These are phyloP conservation scores for Pseudomonodictys pantanalensis DNA, from an alignment of 495 filamentous ascomycete species.

Conservation along the genomic window DNA sequence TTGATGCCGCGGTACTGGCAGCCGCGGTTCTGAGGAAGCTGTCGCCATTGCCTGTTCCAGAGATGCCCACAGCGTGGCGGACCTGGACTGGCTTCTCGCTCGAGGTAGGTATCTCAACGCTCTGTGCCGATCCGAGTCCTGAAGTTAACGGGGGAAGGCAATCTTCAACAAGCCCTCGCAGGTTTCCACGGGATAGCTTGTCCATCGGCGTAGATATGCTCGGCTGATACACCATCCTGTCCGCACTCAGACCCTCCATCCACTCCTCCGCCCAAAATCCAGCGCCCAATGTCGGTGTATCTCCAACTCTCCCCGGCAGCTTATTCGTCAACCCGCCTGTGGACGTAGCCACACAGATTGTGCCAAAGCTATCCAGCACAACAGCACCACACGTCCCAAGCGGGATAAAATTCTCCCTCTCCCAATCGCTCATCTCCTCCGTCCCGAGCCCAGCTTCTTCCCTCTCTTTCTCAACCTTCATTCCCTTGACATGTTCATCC, in stretches of 20 bases:
- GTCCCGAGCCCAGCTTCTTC: neutral
- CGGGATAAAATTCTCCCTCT: conserved; percentile 60
- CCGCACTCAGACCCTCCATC: conserved; percentile 37
- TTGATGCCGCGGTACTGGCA: conserved; percentile 66
- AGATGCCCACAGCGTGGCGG: conserved; percentile 58
- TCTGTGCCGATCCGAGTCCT: neutral
- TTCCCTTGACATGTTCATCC: conserved; percentile 73
- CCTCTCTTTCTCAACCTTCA: conserved; percentile 51
- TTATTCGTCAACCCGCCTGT: conserved; percentile 92
- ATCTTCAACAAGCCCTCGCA: conserved; percentile 9
- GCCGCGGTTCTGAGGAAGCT: conserved; percentile 78
- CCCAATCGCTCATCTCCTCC: conserved; percentile 39
- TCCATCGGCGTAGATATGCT: conserved; percentile 1
- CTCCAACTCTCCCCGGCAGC: conserved; percentile 76
- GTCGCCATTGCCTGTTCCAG: conserved; percentile 87
- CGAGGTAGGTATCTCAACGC: neutral
- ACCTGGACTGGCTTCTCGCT: conserved; percentile 8
- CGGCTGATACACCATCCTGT: conserved; percentile 26
- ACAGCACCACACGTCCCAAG: conserved; percentile 87
- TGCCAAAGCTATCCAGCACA: conserved; percentile 69
- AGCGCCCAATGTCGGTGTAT: conserved; percentile 81
- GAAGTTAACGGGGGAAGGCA: conserved; percentile 22
- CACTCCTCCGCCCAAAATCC: conserved; percentile 91
- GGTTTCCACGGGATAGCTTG: conserved; percentile 25
- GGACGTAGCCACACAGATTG: conserved; percentile 74